These are phyloP conservation scores for Aspergillus bombycis DNA, from an alignment of 2,329 filamentous ascomycete species.

Conservation along the genomic window DNA sequence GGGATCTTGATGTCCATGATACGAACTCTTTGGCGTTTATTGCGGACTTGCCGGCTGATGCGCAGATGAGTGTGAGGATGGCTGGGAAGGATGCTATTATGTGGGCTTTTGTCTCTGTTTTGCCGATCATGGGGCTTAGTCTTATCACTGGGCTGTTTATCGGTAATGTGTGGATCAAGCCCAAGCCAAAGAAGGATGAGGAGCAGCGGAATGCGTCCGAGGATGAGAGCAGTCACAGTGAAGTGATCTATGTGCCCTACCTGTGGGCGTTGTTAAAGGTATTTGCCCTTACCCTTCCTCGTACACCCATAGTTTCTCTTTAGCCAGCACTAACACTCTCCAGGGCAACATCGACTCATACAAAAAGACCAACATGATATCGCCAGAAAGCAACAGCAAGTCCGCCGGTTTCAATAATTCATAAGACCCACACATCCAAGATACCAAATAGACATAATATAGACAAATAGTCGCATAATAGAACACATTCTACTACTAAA, in stretches of 20 bases:
- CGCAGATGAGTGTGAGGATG: constrained; percentile 45
- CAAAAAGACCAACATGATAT: constrained; percentile 27
- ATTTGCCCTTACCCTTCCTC: not conserved
- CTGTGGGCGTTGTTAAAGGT: constrained; percentile 37
- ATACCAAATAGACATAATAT: not conserved
- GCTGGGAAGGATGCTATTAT: constrained; percentile 62
- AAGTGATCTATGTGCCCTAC: constrained; percentile 37
- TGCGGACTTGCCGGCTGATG: constrained; percentile 33
- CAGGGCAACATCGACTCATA: constrained; percentile 30
- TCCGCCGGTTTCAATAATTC: not conserved
- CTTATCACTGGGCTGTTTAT: constrained; percentile 49
- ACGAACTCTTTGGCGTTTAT: constrained; percentile 44
- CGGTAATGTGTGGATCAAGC: constrained; percentile 58
- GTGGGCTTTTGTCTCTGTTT: constrained; percentile 65
- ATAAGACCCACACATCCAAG: not conserved
- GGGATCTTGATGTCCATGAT: constrained; percentile 36
- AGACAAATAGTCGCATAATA: not conserved
- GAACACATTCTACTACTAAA: not conserved
- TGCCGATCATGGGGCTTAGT: constrained; percentile 60
- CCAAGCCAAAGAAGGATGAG: constrained; percentile 24
- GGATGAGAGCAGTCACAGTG: constrained; percentile 24
- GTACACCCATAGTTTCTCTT: too few species aligned
- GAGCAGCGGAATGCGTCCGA: constrained; percentile 13
- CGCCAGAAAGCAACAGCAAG: constrained; percentile 3
- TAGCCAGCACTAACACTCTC: not conserved